These are phyloP conservation scores for Macrolepiota albuminosa DNA, from an alignment of 768 basidiomycete species.

Conservation along the genomic window DNA sequence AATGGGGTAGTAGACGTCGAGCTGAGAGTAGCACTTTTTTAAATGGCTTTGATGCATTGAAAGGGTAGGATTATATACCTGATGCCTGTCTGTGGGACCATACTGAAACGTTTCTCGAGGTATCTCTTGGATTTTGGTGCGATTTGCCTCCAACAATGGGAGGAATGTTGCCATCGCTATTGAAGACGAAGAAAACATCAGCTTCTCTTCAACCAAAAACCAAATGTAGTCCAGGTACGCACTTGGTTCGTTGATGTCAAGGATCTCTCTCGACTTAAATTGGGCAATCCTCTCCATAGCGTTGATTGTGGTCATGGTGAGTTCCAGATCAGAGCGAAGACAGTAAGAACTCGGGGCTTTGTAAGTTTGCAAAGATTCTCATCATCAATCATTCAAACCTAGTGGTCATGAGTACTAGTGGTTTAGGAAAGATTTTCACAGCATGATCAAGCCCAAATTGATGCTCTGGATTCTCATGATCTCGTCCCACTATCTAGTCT, in stretches of 20 bases:
- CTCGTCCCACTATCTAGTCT: background rate
- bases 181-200: background rate
- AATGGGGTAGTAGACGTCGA: constrained; percentile 63
- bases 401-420: too few species aligned
- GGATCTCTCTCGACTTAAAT: constrained; percentile 25
- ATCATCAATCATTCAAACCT: background rate
- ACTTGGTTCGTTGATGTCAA: constrained; percentile 31
- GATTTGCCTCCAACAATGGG: constrained; percentile 45
- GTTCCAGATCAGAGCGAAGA: background rate
- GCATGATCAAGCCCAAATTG: background rate
- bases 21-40: constrained; percentile 26
- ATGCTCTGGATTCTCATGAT: background rate
- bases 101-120: constrained; percentile 54
- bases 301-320: background rate
- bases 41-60: background rate
- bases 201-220: background rate
- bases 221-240: constrained; percentile 7
- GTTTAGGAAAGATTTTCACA: background rate
- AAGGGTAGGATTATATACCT: constrained; percentile 26
- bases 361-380: background rate
- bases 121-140: constrained; percentile 40
- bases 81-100: constrained; percentile 46
- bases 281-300: constrained; percentile 33
- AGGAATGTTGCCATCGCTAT: constrained; percentile 5
- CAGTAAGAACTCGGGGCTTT: background rate